phyloP scores from a whole-genome alignment of 768 basidiomycete species.

The Termitomyces sp. region DNA sequence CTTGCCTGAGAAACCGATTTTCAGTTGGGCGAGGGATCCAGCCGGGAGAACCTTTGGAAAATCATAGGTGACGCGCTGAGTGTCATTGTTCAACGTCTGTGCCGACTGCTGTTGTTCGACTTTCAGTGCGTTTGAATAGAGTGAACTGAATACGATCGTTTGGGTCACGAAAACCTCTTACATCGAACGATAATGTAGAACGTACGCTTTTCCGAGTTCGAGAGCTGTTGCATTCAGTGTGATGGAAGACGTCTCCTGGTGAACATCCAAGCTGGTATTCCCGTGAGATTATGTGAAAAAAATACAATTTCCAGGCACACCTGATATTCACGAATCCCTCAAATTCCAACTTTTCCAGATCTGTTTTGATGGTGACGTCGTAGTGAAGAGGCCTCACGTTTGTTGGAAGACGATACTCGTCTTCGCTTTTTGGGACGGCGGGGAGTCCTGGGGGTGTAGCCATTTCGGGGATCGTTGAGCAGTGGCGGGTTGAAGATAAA shows the following conservation, averaged over 20 bases:
- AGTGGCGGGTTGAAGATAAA: constrained; percentile 12
- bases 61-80: constrained; percentile 60
- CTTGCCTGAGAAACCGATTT: constrained; percentile 61
- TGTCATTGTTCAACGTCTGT: constrained; percentile 49
- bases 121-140: constrained; percentile 52
- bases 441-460: constrained; percentile 14
- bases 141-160: constrained; percentile 21
- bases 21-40: constrained; percentile 65
- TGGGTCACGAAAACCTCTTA: background rate
- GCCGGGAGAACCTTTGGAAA: constrained; percentile 57
- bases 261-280: constrained; percentile 53
- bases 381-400: constrained; percentile 72
- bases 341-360: constrained; percentile 73
- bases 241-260: constrained; percentile 52
- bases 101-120: constrained; percentile 38
- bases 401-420: constrained; percentile 58
- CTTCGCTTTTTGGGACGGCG: constrained; percentile 19
- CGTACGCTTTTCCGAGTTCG: constrained; percentile 47
- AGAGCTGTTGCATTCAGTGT: constrained; percentile 64
- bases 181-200: background rate
- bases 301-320: constrained; percentile 29
- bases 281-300: background rate
- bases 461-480: constrained; percentile 21
- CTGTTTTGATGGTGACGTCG: constrained; percentile 73
- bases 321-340: constrained; percentile 70